Conservation (phyloP, 768 basidiomycete genomes). For the Phaeotremella fagi region DNA sequence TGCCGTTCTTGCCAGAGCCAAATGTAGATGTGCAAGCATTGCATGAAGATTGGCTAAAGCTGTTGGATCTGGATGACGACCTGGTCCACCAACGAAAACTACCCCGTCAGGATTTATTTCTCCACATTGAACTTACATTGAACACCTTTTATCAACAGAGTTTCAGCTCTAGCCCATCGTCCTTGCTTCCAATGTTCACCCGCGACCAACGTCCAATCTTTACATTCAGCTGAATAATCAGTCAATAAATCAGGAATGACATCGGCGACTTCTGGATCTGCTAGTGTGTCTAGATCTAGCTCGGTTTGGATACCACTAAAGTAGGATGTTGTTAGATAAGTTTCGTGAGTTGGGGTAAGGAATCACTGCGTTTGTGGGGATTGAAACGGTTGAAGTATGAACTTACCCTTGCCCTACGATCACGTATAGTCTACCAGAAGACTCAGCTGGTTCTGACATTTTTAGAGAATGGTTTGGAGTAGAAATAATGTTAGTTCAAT, state of each 20-base stretch:
- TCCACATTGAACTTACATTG: slow-evolving; percentile 35
- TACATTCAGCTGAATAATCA: slow-evolving; percentile 48
- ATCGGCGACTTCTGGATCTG: slow-evolving; percentile 65
- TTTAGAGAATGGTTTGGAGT: background rate
- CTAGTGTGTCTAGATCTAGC: slow-evolving; percentile 80
- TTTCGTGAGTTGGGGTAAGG: too few relatives aligned
- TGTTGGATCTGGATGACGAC: slow-evolving; percentile 49
- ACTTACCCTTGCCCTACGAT: slow-evolving; percentile 39
- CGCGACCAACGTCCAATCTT: slow-evolving; percentile 55
- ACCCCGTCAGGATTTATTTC: slow-evolving; percentile 6
- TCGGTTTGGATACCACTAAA: slow-evolving; percentile 51
- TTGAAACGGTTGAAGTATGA: background rate
- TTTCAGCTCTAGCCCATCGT: slow-evolving; percentile 68
- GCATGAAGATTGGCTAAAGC: slow-evolving; percentile 67
- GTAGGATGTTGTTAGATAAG: background rate
- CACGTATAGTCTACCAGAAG: slow-evolving; percentile 11
- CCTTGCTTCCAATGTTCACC: slow-evolving; percentile 83
- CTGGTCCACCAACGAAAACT: slow-evolving; percentile 47
- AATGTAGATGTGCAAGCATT: slow-evolving; percentile 76
- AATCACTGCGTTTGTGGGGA: background rate
- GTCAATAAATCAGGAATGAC: slow-evolving; percentile 52
- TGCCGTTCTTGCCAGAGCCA: slow-evolving; percentile 72
- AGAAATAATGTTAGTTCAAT: too few relatives aligned
- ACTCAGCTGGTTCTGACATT: slow-evolving; percentile 13
- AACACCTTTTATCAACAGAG: slow-evolving; percentile 60